A percentile compares a stretch with the other conserved stretches of the same genome.
These are phyloP conservation scores for Salix viminalis DNA, from an alignment of 345 rosid species.

Conservation along the genomic window DNA sequence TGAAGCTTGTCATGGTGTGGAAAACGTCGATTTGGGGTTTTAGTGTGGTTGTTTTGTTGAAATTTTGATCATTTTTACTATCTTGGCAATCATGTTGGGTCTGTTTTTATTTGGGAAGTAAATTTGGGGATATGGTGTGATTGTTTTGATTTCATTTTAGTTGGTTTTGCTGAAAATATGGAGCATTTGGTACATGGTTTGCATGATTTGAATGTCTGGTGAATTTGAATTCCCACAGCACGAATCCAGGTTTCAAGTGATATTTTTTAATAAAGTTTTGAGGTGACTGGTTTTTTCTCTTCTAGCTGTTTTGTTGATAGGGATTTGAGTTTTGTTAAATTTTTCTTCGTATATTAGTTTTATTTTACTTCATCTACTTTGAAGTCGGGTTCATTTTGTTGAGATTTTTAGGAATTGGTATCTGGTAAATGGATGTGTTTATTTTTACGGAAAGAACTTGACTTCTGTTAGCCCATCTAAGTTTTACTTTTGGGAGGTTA, in stretches of 20 bases:
- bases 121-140: background rate
- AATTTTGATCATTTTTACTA: background rate
- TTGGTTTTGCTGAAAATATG: background rate
- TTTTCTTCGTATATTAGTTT: background rate
- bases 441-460: background rate
- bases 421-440: background rate
- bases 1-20: background rate
- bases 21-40: background rate
- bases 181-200: background rate
- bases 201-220: background rate
- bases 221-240: background rate
- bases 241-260: background rate
- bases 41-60: background rate
- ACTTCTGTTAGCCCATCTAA: background rate
- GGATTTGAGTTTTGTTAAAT: background rate
- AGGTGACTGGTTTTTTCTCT: background rate
- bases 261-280: background rate
- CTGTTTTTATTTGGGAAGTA: background rate
- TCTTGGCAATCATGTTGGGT: background rate
- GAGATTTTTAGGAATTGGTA: constrained; percentile 8
- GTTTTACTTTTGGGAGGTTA: constrained; percentile 1
- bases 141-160: background rate
- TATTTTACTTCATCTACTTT: background rate
- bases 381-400: background rate
- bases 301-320: background rate